Evolutionary conservation across 176 grass and related monocot species (phyloP), one percentile per base, ranked within the genome.

Genomic region (Phragmites australis): DNA sequence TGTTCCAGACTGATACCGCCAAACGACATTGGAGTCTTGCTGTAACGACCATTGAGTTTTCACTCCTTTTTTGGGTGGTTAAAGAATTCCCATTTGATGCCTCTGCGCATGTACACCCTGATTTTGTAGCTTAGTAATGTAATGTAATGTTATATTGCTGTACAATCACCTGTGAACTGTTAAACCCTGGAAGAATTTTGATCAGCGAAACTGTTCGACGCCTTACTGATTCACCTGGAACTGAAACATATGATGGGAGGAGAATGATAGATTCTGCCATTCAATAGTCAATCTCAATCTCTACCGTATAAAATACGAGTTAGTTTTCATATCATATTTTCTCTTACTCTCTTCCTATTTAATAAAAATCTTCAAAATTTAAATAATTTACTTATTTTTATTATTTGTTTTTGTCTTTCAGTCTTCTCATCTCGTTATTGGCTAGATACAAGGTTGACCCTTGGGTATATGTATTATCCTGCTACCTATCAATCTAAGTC

Each of bases 101-200:
- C 14, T 48, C 63, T 67, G 27, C 0, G 3, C 27, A 14, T 22
- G 50, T 45, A 40, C 85, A 76, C 44, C 13, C 5, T 55, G 64
- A 75, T 71, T 89, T 82, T 57, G 78, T 82, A 85, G 87, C 72
- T 57, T 85, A 85, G 40, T 57, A 31, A 1, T 58, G 63, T 4
- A n/a, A n/a, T n/a, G n/a, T n/a, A n/a, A n/a, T 87, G 73, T 70
- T 27, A 10, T 37, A 64, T 45, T 71, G 61, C 27, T 75, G 17
- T 63, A 62, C 19, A 30, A 75, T 44, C 62, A 65, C 37, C 10
- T 77, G 46, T 85, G 29, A 75, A 65, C 64, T 64, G 27, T 37
- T 78, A 78, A 64, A 23, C 19, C 32, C 63, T 31, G 3, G 19
- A 13, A 57, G 25, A 34, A 31, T 43, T 78, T 72, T 49, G 54